These are phyloP conservation scores for Crithidia fasciculata DNA, from an alignment of 208 protist genomes.

Conservation along the genomic window DNA sequence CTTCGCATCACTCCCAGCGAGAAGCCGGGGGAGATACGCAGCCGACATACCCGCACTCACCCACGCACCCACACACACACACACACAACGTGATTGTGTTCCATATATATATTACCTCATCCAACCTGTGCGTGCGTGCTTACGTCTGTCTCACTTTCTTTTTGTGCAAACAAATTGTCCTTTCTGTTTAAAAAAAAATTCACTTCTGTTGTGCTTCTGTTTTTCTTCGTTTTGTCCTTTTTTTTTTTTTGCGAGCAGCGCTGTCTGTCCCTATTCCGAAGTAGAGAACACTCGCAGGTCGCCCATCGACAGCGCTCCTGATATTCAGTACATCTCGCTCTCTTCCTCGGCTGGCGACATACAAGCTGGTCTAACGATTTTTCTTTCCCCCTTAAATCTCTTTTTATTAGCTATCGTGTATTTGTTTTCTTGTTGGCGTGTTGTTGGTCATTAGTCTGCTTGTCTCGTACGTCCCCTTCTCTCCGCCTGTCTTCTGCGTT, in stretches of 20 bases:
- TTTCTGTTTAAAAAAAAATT: not conserved
- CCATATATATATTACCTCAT: not conserved
- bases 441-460: too few species aligned
- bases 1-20: too few species aligned
- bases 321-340: not conserved
- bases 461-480: too few species aligned
- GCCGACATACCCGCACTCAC: too few species aligned
- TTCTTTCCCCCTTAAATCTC: too few species aligned
- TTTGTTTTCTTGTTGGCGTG: too few species aligned
- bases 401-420: too few species aligned
- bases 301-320: too few species aligned
- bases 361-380: too few species aligned
- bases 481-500: too few species aligned
- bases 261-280: not conserved
- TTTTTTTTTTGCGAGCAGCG: not conserved
- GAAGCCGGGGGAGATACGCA: not conserved
- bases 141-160: too few species aligned
- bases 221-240: conserved; percentile 7
- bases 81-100: not conserved
- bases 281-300: not conserved
- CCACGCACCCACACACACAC: conserved; percentile 5
- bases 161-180: not conserved
- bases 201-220: not conserved
- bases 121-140: too few species aligned
- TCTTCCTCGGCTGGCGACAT: not conserved